Conservation (phyloP, 441 rosid species). For the Melastoma candidum region DNA sequence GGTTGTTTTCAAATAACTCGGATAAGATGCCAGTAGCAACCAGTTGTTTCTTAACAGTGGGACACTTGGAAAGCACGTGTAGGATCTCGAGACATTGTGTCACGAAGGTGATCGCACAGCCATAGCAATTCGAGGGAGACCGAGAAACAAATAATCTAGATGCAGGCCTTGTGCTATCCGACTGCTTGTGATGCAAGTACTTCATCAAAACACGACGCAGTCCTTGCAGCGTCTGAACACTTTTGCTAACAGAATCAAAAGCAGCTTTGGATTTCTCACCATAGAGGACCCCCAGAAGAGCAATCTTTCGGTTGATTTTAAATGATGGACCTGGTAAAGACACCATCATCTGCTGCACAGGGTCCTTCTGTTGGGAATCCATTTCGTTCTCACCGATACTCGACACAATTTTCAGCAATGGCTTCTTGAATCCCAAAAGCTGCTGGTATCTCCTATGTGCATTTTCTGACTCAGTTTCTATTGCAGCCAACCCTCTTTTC, state of each 20-base stretch:
- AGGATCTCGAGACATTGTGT: constrained; percentile 98
- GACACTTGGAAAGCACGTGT: constrained; percentile 81
- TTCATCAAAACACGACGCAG: constrained; percentile 96
- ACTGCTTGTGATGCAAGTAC: constrained; percentile 94
- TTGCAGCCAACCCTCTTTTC: constrained; percentile 98
- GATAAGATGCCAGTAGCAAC: constrained; percentile 89
- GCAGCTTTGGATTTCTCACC: constrained; percentile 99
- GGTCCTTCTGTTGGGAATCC: constrained; percentile 99
- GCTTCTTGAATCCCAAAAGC: constrained; percentile 99
- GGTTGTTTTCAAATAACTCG: constrained; percentile 96
- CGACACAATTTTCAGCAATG: constrained; percentile 97
- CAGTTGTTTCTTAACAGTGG: constrained; percentile 82
- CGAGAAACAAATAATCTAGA: constrained; percentile 92
- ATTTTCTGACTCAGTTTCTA: constrained; percentile 99
- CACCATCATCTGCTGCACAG: constrained; percentile 99
- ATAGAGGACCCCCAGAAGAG: constrained; percentile 98
- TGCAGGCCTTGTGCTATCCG: constrained; percentile 50
- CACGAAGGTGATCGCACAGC: constrained; percentile 96
- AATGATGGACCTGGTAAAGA: constrained; percentile 99
- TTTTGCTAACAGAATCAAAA: constrained; percentile 99
- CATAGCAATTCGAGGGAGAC: constrained; percentile 96
- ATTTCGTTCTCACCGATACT: constrained; percentile 99
- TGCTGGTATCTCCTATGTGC: constrained; percentile 99
- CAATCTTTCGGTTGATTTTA: constrained; percentile 98
- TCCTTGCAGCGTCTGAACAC: constrained; percentile 99